Evolutionary conservation across 2,329 filamentous ascomycete genomes (phyloP).

Genomic region (Hymenotorrendiella dingleyae): DNA sequence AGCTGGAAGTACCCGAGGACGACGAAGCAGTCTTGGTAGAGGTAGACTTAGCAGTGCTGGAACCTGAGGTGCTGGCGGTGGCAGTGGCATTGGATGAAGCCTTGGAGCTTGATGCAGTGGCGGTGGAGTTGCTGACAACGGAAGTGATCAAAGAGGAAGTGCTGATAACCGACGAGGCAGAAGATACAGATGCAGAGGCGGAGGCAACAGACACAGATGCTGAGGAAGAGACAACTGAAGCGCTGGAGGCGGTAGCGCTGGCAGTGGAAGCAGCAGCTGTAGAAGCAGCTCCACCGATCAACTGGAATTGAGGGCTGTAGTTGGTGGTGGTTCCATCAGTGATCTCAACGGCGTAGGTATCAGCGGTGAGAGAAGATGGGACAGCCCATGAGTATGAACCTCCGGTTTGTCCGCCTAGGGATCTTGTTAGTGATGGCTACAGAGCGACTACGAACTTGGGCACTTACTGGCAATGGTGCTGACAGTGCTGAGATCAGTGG

Average conservation of each 20-base stretch:
- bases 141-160: background rate
- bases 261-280: constrained; percentile 10
- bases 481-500: constrained; percentile 21
- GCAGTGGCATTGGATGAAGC: constrained; percentile 1
- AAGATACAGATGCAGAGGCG: constrained; percentile 8
- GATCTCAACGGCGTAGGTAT: constrained; percentile 26
- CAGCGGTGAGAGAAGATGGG: constrained; percentile 11
- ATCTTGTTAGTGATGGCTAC: background rate
- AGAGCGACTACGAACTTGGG: too few species aligned
- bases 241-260: background rate
- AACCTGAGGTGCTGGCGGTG: constrained; percentile 1
- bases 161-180: constrained; percentile 6
- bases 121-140: constrained; percentile 6
- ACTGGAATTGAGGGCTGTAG: constrained; percentile 24
- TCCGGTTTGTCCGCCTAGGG: constrained; percentile 17
- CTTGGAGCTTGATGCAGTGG: constrained; percentile 6
- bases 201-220: constrained; percentile 6
- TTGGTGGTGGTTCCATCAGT: constrained; percentile 18
- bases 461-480: constrained; percentile 24
- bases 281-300: constrained; percentile 16
- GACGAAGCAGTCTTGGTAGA: constrained; percentile 1
- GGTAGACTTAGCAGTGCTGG: background rate
- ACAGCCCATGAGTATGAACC: constrained; percentile 22
- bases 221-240: constrained; percentile 3
- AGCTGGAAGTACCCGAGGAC: constrained; percentile 1